Percentiles rank a stretch among this genome's conserved stretches.
Evolutionary conservation across 257 asterid species (phyloP).

Genomic region (Anisodus tanguticus): DNA sequence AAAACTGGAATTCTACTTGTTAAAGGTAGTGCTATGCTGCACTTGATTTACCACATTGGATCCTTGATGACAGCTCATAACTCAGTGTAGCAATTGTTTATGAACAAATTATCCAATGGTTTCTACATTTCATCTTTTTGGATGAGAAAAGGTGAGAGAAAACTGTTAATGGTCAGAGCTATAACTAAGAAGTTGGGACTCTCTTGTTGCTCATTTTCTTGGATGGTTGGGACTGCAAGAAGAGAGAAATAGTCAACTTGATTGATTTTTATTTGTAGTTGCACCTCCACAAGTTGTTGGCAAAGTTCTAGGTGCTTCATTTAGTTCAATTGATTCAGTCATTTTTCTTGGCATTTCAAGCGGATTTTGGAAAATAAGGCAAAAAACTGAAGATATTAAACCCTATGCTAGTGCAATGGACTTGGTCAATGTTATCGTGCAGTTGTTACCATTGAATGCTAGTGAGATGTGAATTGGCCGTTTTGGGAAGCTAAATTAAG

Average conservation of each 20-base stretch:
- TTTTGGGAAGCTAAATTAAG: not conserved
- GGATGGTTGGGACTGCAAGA: conserved; percentile 9
- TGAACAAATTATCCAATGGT: conserved; percentile 10
- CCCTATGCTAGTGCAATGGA: not conserved
- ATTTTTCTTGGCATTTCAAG: conserved; percentile 21
- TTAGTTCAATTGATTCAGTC: conserved; percentile 1
- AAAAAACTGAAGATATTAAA: conserved; percentile 18
- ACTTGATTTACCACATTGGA: not conserved
- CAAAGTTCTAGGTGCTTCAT: conserved; percentile 9
- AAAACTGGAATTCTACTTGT: conserved; percentile 16
- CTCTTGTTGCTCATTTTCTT: not conserved
- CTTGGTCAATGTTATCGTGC: not conserved
- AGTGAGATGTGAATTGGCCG: not conserved
- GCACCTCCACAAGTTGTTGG: not conserved
- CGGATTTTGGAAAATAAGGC: not conserved
- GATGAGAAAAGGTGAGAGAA: conserved; percentile 14
- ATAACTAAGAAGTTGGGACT: not conserved
- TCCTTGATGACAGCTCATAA: conserved; percentile 14
- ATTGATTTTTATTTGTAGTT: not conserved
- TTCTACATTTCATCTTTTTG: conserved; percentile 13
- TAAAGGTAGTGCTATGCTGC: conserved; percentile 10
- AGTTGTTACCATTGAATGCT: conserved; percentile 21
- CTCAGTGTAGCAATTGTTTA: not conserved
- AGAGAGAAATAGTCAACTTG: not conserved
- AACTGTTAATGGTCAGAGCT: not conserved